Evolutionary conservation across 2,329 filamentous ascomycete genomes (phyloP).

Genomic region (Colletotrichum limetticola): DNA sequence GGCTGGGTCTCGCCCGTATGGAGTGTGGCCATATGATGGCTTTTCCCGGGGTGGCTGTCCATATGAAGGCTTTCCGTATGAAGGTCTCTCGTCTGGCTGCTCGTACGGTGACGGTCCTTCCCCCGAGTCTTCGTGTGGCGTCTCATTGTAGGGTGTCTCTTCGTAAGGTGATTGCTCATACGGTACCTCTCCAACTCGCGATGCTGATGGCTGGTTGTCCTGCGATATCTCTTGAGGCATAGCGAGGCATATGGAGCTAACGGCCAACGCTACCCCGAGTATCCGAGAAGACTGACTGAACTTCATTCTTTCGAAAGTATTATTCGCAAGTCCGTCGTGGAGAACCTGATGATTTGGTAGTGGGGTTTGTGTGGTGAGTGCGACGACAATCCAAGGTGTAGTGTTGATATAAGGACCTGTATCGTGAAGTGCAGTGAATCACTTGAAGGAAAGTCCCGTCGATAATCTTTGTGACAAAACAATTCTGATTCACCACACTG

Average conservation of each 20-base stretch:
- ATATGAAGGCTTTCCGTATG: no score
- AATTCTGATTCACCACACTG: constrained; percentile 10
- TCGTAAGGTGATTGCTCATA: neutral
- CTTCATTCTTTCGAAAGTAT: neutral
- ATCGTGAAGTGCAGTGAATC: neutral
- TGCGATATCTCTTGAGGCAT: neutral
- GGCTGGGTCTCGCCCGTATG: neutral
- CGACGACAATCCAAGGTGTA: neutral
- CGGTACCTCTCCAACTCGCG: neutral
- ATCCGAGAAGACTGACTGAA: neutral
- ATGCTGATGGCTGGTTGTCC: no score
- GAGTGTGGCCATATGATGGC: no score
- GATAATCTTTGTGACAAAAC: neutral
- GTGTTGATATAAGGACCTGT: neutral
- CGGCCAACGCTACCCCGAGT: neutral
- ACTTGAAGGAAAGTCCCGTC: neutral
- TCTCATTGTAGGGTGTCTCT: no score
- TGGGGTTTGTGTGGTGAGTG: neutral
- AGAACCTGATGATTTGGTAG: no score
- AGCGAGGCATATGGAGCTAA: neutral
- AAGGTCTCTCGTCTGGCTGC: no score
- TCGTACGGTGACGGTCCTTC: no score
- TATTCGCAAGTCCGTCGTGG: neutral
- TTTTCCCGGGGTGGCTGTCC: no score
- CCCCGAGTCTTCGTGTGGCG: no score